Evolutionary conservation across 345 rosid genomes (phyloP), one percentile per base, ranked within the genome.

Genomic region (Litchi chinensis): DNA sequence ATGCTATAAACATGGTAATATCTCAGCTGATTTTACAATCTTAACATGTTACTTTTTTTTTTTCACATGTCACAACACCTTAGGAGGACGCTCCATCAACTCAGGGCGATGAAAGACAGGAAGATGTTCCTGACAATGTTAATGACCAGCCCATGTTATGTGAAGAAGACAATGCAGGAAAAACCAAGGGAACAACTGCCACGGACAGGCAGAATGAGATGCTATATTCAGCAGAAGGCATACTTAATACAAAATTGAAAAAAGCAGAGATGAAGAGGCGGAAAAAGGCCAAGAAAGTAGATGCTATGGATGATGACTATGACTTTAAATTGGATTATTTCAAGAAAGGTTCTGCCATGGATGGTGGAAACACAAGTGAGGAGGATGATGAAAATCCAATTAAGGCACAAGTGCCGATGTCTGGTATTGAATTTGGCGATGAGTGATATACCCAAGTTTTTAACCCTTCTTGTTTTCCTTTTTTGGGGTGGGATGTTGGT

Each of bases 281-380:
- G 91, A 93, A 91, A 83, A 91, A 90, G 24, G 88, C 80, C 0
- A 89, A 81, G 62, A 89, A 85, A 76, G 83, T 67, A 78, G 95
- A 90, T 32, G 86, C 71, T 7, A 90, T 90, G 92, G 86, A 83
- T 11, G 96, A 83, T 70, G 93, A 93, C 79, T 91, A 89, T 73
- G 92, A 95, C 88, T 93, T 95, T 82, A 91, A 91, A 82, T 90
- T 88, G 37, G 98, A 95, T 86, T 91, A 87, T n/a, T 72, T 73
- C 8, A 89, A 89, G 88, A 86, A 82, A 65, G 86, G 59, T 41
- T 75, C 83, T 2, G 78, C 81, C 76, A 86, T 87, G 90, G 92
- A 87, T 70, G 88, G 19, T 28, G 89, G 82, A 77, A 89, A 82
- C 21, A 84, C n/a, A 22, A 70, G 65, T 5, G 85, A 79, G 5